A percentile compares a stretch with the other conserved stretches of the same genome.
Conservation (phyloP, 2,329 filamentous ascomycete species). For the Pseudohalonectria lignicola region DNA sequence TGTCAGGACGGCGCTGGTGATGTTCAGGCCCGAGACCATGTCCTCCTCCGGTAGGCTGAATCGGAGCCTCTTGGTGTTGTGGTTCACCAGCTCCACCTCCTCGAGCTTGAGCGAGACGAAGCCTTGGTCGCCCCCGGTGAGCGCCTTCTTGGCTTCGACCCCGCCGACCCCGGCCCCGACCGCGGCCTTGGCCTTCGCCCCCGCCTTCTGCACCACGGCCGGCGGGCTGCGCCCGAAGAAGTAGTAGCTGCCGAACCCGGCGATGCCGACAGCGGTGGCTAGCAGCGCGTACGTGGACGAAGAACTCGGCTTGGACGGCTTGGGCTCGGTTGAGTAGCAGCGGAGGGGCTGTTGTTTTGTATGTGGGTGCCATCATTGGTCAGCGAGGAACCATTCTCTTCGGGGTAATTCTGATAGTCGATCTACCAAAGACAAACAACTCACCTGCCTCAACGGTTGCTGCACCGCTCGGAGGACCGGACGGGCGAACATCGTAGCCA, state of each 20-base stretch:
- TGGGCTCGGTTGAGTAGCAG: constrained; percentile 57
- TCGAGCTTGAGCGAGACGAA: constrained; percentile 75
- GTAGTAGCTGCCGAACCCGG: constrained; percentile 47
- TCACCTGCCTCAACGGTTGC: constrained; percentile 56
- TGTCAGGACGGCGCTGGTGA: constrained; percentile 82
- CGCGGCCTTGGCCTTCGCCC: constrained; percentile 38
- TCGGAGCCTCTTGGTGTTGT: constrained; percentile 88
- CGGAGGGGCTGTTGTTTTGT: constrained; percentile 30
- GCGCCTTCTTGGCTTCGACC: constrained; percentile 33
- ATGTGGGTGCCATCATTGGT: neutral
- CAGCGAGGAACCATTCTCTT: neutral
- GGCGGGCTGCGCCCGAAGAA: constrained; percentile 27
- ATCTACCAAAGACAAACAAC: too few species aligned
- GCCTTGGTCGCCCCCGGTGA: constrained; percentile 82
- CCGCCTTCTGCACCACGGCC: constrained; percentile 41
- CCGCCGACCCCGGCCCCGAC: constrained; percentile 21
- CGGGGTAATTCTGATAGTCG: too few species aligned
- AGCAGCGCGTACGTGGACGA: constrained; percentile 38
- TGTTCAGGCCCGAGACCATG: constrained; percentile 68
- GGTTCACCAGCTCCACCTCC: constrained; percentile 69
- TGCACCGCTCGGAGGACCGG: constrained; percentile 51
- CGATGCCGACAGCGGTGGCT: constrained; percentile 47
- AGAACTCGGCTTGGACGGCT: constrained; percentile 28
- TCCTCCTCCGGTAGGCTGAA: constrained; percentile 81
- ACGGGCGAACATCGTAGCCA: constrained; percentile 56